Percentiles rank a stretch among this genome's conserved stretches.
Evolutionary conservation across 768 basidiomycete genomes (phyloP).

Genomic region (Kwoniella pini): DNA sequence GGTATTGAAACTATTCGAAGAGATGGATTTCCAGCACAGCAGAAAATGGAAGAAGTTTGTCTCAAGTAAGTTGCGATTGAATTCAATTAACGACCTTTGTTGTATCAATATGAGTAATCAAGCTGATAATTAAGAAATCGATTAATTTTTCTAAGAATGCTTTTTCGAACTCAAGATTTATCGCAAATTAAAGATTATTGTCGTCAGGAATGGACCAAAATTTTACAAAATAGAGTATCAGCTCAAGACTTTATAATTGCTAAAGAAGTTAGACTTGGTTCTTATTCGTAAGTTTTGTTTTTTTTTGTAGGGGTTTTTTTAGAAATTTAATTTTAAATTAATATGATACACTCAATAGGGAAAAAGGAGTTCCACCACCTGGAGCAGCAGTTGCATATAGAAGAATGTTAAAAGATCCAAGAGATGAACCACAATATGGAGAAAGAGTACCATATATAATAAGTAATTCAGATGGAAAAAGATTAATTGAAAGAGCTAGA

Average conservation of each 20-base stretch:
- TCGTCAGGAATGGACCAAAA: slow-evolving; percentile 75
- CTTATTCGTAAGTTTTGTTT: slow-evolving; percentile 69
- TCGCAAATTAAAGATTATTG: slow-evolving; percentile 88
- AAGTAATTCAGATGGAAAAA: slow-evolving; percentile 61
- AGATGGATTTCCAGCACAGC: slow-evolving; percentile 85
- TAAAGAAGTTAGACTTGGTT: slow-evolving; percentile 89
- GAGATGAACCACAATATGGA: slow-evolving; percentile 84
- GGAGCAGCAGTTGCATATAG: slow-evolving; percentile 83
- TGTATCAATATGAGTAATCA: background rate
- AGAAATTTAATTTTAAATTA: too few relatives aligned
- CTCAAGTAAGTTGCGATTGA: slow-evolving; percentile 65
- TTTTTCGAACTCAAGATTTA: slow-evolving; percentile 87
- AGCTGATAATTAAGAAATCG: background rate
- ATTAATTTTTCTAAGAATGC: slow-evolving; percentile 61
- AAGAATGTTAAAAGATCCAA: slow-evolving; percentile 70
- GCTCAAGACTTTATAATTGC: slow-evolving; percentile 94
- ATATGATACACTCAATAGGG: too few relatives aligned
- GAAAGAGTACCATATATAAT: slow-evolving; percentile 94
- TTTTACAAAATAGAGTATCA: slow-evolving; percentile 75
- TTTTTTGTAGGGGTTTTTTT: too few relatives aligned
- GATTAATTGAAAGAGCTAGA: slow-evolving; percentile 73
- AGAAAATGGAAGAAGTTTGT: slow-evolving; percentile 87
- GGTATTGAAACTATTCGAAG: slow-evolving; percentile 95
- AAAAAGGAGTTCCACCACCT: slow-evolving; percentile 82
- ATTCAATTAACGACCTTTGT: background rate